phyloP scores from a whole-genome alignment of 2,329 filamentous ascomycete genomes.

The Lizonia empirigonia region DNA sequence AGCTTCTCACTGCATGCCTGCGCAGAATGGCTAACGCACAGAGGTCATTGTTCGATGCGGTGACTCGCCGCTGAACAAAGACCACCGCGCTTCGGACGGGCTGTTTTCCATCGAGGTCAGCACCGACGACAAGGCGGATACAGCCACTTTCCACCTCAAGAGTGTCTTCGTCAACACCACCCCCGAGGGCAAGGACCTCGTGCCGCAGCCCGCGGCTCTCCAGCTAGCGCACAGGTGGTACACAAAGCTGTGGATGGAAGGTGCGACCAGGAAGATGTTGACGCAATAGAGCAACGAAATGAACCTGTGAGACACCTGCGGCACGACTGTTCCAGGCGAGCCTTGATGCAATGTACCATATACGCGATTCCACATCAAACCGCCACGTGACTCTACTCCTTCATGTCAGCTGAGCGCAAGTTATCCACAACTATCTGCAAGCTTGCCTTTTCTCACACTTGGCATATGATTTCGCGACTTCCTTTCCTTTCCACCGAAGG shows the following conservation, averaged over 20 bases:
- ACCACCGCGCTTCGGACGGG: conserved; percentile 42
- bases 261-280: conserved; percentile 46
- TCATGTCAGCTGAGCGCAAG: no score
- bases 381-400: no score
- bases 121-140: conserved; percentile 43
- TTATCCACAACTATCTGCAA: no score
- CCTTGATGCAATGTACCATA: background rate
- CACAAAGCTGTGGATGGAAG: conserved; percentile 51
- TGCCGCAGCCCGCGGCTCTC: conserved; percentile 39
- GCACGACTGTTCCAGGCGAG: no score
- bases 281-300: background rate
- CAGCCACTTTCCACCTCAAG: conserved; percentile 49
- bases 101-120: conserved; percentile 49
- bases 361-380: no score
- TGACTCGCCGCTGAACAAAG: conserved; percentile 42
- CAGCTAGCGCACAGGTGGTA: conserved; percentile 45
- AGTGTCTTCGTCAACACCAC: conserved; percentile 49
- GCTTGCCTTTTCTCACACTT: background rate
- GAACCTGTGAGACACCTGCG: no score
- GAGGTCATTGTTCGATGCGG: conserved; percentile 49
- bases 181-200: conserved; percentile 37
- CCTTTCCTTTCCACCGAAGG: conserved; percentile 2
- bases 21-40: conserved; percentile 10
- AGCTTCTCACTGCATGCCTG: background rate
- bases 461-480: no score